phyloP scores from a whole-genome alignment of 2,329 filamentous ascomycete genomes.

The Metarhizium sp. region DNA sequence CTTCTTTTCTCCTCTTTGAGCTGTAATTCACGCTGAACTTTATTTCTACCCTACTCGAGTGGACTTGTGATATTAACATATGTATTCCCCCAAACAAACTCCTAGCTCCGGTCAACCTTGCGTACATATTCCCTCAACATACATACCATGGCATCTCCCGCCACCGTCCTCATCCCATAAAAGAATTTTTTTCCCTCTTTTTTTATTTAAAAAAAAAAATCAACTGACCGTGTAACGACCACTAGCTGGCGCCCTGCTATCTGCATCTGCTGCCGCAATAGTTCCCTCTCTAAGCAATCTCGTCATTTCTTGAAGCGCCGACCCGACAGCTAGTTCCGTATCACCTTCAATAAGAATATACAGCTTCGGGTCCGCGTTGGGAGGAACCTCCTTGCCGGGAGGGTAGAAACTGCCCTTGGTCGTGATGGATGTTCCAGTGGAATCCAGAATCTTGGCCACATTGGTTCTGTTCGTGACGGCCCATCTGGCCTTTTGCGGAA shows the following conservation, averaged over 20 bases:
- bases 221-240: constrained; percentile 81
- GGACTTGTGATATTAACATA: not conserved
- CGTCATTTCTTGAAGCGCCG: constrained; percentile 84
- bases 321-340: constrained; percentile 83
- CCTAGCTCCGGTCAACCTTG: not conserved
- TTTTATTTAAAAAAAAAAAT: too few species aligned
- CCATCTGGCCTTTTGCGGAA: constrained; percentile 97
- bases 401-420: constrained; percentile 92
- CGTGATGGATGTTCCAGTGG: constrained; percentile 91
- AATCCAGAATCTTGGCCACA: constrained; percentile 93
- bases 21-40: not conserved
- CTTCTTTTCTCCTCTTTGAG: not conserved
- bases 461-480: constrained; percentile 97
- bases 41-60: not conserved
- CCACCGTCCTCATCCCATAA: not conserved
- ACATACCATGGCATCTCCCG: not conserved
- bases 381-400: constrained; percentile 66
- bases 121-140: not conserved
- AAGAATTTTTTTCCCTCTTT: not conserved
- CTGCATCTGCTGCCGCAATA: constrained; percentile 78
- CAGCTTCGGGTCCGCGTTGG: constrained; percentile 77
- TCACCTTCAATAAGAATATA: constrained; percentile 98
- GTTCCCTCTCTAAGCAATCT: constrained; percentile 84
- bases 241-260: constrained; percentile 66
- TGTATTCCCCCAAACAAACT: not conserved